Percentiles rank a stretch among this genome's conserved stretches.
These are phyloP conservation scores for Acacia concinna DNA, from an alignment of 331 rosid species.

Conservation along the genomic window DNA sequence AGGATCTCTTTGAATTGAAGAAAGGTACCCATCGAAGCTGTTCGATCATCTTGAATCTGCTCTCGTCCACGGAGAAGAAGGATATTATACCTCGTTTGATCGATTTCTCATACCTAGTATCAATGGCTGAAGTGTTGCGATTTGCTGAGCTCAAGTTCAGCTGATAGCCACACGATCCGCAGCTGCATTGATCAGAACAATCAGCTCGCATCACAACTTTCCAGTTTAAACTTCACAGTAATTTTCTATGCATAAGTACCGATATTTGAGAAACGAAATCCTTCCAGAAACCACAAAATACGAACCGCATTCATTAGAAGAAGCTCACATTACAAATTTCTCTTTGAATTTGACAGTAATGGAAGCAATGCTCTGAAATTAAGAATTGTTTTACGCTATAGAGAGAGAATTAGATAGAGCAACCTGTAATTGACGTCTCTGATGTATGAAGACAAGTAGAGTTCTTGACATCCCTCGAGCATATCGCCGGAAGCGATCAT, in stretches of 20 bases:
- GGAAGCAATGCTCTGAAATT: not conserved
- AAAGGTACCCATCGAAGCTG: constrained; percentile 39
- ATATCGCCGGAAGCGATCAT: constrained; percentile 29
- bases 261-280: not conserved
- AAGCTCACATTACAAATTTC: not conserved
- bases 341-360: not conserved
- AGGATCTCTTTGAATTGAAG: constrained; percentile 31
- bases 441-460: constrained; percentile 41
- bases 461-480: constrained; percentile 28
- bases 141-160: constrained; percentile 46
- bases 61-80: constrained; percentile 48
- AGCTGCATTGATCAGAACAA: constrained; percentile 25
- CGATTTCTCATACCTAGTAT: constrained; percentile 36
- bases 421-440: constrained; percentile 50
- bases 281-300: not conserved
- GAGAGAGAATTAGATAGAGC: not conserved
- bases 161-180: constrained; percentile 49
- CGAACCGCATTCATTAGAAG: not conserved
- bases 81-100: constrained; percentile 41
- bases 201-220: not conserved
- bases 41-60: constrained; percentile 41
- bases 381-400: not conserved
- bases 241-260: not conserved
- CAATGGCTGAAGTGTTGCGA: constrained; percentile 35
- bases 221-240: not conserved